Evolutionary conservation across 2,329 filamentous ascomycete genomes (phyloP), one percentile per base, ranked within the genome.

Genomic region (Tolypocladium amazonense): DNA sequence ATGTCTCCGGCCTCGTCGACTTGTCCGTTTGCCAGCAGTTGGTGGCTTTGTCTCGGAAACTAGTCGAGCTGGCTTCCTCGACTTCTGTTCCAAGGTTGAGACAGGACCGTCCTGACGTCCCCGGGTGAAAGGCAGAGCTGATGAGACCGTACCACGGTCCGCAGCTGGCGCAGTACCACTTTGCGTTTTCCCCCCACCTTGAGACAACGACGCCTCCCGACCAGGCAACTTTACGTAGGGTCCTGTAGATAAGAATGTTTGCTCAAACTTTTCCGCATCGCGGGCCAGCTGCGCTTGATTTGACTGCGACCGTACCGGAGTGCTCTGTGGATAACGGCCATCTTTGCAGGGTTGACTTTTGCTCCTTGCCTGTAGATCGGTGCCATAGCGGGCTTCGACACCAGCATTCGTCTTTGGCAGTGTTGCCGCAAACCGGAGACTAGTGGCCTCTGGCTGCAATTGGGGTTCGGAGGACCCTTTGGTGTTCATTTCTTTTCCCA

Each of bases 121-220:
- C 47, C 60, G 41, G 7, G 33, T 58, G 12, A 39, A 56, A 37
- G 59, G 59, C 27, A 60, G 41, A 4, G 56, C 52, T 15, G 59
- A 58, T 45, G 56, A 27, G 53, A 41, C 56, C n/a, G 12, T 41
- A 6, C 15, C 53, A 20, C n/a, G 7, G 23, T 53, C 30, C 14
- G 37, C 25, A 30, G 41, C 47, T 11, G 23, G n/a, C 3, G 35
- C 2, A 43, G n/a, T n/a, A 4, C 14, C n/a, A 27, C 30, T 15
- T 15, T 37, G 23, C 23, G 50, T 25, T 15, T 53, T 37, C 11
- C 43, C 9, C 14, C 27, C 27, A 11, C 2, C 27, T 23, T n/a
- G 14, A 9, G 25, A 25, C 23, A 25, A 6, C 5, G 11, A 12
- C 27, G 25, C 50, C 15, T 45, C 47, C 18, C n/a, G 47, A 39